Conservation (phyloP, 371 early-diverging fungal species). For the Haplosporangium sp. region DNA sequence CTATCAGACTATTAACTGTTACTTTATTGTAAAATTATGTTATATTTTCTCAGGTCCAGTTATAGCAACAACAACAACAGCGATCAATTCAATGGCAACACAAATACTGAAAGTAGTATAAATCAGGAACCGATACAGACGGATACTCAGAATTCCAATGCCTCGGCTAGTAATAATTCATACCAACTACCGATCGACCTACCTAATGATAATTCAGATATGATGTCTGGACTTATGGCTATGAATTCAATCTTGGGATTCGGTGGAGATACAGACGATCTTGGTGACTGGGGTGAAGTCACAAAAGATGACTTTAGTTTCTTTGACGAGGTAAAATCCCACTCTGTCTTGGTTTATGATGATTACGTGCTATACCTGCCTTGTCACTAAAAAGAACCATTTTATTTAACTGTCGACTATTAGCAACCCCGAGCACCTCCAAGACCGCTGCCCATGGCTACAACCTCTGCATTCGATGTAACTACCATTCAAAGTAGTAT, state of each 20-base stretch:
- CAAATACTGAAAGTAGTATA: neutral
- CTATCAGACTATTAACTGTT: neutral
- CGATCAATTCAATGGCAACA: neutral
- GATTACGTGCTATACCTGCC: too few relatives aligned
- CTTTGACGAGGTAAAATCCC: constrained; percentile 38
- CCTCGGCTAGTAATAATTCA: constrained; percentile 18
- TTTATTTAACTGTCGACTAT: neutral
- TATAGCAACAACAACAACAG: neutral
- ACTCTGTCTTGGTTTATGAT: neutral
- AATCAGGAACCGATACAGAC: constrained; percentile 7
- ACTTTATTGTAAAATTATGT: neutral
- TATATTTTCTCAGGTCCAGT: constrained; percentile 10
- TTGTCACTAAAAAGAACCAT: too few relatives aligned
- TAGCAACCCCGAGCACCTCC: constrained; percentile 45
- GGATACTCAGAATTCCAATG: constrained; percentile 22
- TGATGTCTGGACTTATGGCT: constrained; percentile 41
- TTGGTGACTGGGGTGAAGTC: constrained; percentile 44
- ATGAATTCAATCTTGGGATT: constrained; percentile 44
- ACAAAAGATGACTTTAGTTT: constrained; percentile 51
- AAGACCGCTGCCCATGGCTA: constrained; percentile 57
- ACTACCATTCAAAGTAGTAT: constrained; percentile 42
- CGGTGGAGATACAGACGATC: constrained; percentile 39
- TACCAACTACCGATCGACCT: constrained; percentile 39
- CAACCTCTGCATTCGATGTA: constrained; percentile 58
- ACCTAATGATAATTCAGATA: constrained; percentile 26